A percentile compares a stretch with the other conserved stretches of the same genome.
phyloP scores from a whole-genome alignment of 23 red algal genomes.

The Gracilaria caudata region DNA sequence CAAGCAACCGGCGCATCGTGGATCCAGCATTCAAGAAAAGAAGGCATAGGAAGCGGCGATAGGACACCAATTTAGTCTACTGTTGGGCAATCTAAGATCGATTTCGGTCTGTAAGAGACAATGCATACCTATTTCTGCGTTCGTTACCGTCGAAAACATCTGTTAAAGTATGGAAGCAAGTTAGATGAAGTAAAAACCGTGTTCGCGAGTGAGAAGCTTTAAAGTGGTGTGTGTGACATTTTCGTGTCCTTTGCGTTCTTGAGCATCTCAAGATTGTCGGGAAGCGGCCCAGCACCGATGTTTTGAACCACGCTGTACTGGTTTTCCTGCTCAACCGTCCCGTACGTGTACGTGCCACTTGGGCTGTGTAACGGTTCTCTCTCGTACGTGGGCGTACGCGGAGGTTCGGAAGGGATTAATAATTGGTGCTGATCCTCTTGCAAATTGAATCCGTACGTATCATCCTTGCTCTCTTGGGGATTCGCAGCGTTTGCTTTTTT shows the following conservation, averaged over 20 bases:
- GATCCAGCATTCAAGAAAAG: slow-evolving; percentile 56
- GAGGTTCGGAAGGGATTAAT: slow-evolving; percentile 46
- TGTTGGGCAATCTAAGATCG: background rate
- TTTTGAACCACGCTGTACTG: slow-evolving; percentile 53
- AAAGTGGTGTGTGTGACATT: slow-evolving; percentile 7
- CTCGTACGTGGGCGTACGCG: slow-evolving; percentile 48
- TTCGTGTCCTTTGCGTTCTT: slow-evolving; percentile 32
- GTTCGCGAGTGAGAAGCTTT: background rate
- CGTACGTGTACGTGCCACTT: slow-evolving; percentile 20
- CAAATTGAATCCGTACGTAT: background rate
- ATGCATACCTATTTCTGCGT: background rate
- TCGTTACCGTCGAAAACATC: background rate
- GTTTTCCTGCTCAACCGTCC: slow-evolving; percentile 36
- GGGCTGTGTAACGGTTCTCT: slow-evolving; percentile 31
- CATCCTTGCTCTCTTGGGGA: background rate
- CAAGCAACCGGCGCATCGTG: slow-evolving; percentile 38
- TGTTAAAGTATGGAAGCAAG: background rate
- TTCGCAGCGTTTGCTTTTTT: background rate
- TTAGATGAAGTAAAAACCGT: slow-evolving; percentile 12
- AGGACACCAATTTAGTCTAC: background rate
- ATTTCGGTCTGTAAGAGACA: background rate
- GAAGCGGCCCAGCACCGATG: slow-evolving; percentile 53
- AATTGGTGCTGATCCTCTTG: slow-evolving; percentile 30
- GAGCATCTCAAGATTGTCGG: slow-evolving; percentile 20
- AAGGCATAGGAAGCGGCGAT: slow-evolving; percentile 5